Conservation (phyloP, 257 asterid species). For the Salvia hispanica region DNA sequence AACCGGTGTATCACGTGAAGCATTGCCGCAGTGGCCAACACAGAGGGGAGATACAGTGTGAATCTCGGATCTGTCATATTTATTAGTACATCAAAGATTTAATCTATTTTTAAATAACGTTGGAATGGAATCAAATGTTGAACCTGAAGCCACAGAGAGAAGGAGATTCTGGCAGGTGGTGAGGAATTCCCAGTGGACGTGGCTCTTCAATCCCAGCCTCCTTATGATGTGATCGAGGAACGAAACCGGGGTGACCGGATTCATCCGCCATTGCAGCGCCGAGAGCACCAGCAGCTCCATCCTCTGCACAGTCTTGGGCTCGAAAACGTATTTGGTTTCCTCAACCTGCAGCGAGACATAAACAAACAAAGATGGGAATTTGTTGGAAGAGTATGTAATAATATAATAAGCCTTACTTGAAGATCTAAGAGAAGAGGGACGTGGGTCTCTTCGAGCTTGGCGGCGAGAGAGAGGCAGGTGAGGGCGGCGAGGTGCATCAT, state of each 20-base stretch:
- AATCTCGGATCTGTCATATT: slow-evolving; percentile 66
- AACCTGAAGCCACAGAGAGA: slow-evolving; percentile 62
- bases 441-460: slow-evolving; percentile 83
- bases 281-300: slow-evolving; percentile 91
- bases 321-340: slow-evolving; percentile 60
- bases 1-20: slow-evolving; percentile 72
- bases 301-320: slow-evolving; percentile 76
- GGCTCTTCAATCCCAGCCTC: slow-evolving; percentile 64
- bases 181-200: slow-evolving; percentile 62
- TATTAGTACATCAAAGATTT: not conserved
- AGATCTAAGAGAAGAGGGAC: slow-evolving; percentile 87
- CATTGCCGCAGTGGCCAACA: slow-evolving; percentile 83
- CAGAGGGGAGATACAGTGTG: slow-evolving; percentile 64
- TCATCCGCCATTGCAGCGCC: slow-evolving; percentile 84
- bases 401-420: slow-evolving; percentile 50
- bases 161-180: slow-evolving; percentile 62
- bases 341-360: slow-evolving; percentile 48
- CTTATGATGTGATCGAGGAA: slow-evolving; percentile 76
- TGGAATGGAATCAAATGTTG: not conserved
- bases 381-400: not conserved
- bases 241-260: slow-evolving; percentile 88
- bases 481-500: slow-evolving; percentile 81
- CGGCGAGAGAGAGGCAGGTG: slow-evolving; percentile 87
- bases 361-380: not conserved
- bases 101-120: no score